Evolutionary conservation across 495 filamentous ascomycete species (phyloP), one percentile per base, ranked within the genome.

Genomic region (Xylaria acuta): DNA sequence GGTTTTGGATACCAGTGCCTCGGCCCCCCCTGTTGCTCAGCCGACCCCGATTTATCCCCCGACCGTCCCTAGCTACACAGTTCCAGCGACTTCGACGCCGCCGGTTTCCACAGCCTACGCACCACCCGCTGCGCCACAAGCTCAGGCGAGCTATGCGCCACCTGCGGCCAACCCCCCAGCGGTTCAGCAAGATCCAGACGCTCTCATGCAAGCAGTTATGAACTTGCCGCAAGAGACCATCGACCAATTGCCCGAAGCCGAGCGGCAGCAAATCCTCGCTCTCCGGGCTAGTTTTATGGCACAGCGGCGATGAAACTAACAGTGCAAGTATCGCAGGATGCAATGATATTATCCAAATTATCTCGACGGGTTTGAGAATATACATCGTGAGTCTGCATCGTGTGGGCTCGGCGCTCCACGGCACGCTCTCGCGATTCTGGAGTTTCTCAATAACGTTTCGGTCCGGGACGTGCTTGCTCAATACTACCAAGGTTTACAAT

Each of bases 261-360:
- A 94, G 72, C 86, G 92, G 45, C 87, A 85, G 51, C 94, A 97
- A 79, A 90, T 97, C 62, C 86, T 97, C 85, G 83, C 89, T 38
- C 80, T 97, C 20, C 77, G 84, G 25, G 78, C 80, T 40, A 77
- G 73, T 11, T 78, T 80, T 67, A 72, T 75, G 69, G 72, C 45
- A 38, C 77, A 78, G 45, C 69, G 78, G 43, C 75, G 72, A 8
- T 79, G 73, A 67, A 53, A 5, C 6, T 8, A 4, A 6, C 2
- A 6, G 27, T 32, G 22, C 27, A 40, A 53, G 47, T 14, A 25
- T 56, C 4, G 49, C 20, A 54, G 34, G 27, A 27, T 41, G 40
- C 53, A 32, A 12, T 22, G 18, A 7, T 45, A 54, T 12, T 45
- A 34, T 27, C 45, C n/a, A 58, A 7, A 9, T 27, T 27, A 63